Base-by-base conservation (phyloP, 2,329 filamentous ascomycete species). In the Catunica adiposa region DNA sequence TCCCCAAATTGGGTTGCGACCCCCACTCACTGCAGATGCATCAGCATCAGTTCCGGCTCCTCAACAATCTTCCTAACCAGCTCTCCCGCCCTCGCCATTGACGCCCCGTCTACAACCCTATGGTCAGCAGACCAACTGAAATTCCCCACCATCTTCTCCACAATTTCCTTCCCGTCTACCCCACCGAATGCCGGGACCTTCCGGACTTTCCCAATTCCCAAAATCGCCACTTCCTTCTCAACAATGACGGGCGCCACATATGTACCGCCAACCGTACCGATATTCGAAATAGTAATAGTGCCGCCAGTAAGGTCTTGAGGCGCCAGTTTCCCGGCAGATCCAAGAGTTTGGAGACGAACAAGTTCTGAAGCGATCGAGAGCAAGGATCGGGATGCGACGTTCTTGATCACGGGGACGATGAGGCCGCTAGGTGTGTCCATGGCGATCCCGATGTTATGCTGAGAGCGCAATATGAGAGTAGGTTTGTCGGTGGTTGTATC, bases 121-220 rank as follows among this genome's bases (percentile, higher is more conserved):
- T 98, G 92, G 68, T 97, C 89, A 4, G 90, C 90, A 67, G 86
- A 90, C 90, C 90, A 97, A 69, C 89, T 97, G 63, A 97, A 88
- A 65, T 94, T 89, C 66, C 84, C 83, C 59, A 94, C 77, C 64
- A 94, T 83, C 67, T 81, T 86, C 69, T 79, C 81, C 11, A 89
- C 75, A 11, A 97, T 72, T 29, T 69, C 66, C 68, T 77, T 67
- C 61, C 70, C 63, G 52, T 73, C 74, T 56, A 72, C 76, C 8
- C 56, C 56, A 3, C 57, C 57, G 68, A 97, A 97, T 2, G 87
- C 84, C 9, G 92, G 92, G 31, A 95, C 78, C 1, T 79, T 77
- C 62, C 83, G 84, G 67, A 89, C 80, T 61, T 85, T 81, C 3
- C 92, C 92, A 29, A 98, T 75, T 9, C 90, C 92, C 26, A 98